These are phyloP conservation scores for Xylaria digitata DNA, from an alignment of 2,329 filamentous ascomycete species.

Conservation along the genomic window DNA sequence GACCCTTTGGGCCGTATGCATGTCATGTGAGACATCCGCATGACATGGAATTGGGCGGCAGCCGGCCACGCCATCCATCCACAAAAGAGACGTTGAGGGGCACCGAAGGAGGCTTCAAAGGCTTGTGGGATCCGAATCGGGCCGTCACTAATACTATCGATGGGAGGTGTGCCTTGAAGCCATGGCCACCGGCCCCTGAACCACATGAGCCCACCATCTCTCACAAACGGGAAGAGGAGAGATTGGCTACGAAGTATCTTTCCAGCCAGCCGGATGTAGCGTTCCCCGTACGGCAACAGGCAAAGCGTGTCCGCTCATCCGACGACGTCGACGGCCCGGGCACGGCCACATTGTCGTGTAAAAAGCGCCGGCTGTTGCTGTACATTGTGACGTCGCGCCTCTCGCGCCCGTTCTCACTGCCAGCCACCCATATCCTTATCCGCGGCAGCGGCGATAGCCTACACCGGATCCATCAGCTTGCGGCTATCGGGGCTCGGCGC, in stretches of 20 bases:
- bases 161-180: slow-evolving; percentile 6
- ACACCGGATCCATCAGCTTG: slow-evolving; percentile 60
- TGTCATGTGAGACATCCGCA: slow-evolving; percentile 33
- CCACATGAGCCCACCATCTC: background rate
- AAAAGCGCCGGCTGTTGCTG: slow-evolving; percentile 74
- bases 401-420: slow-evolving; percentile 74
- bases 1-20: slow-evolving; percentile 40
- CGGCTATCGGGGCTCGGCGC: slow-evolving; percentile 56
- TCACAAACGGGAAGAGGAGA: background rate
- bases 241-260: background rate
- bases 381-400: slow-evolving; percentile 76
- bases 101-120: slow-evolving; percentile 9
- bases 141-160: background rate
- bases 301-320: slow-evolving; percentile 63
- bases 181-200: background rate
- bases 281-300: background rate
- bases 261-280: background rate
- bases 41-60: slow-evolving; percentile 32
- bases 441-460: slow-evolving; percentile 64
- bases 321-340: slow-evolving; percentile 70
- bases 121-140: background rate
- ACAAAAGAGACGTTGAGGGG: slow-evolving; percentile 25
- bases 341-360: slow-evolving; percentile 63
- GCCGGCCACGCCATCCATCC: slow-evolving; percentile 28
- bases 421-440: slow-evolving; percentile 76